These are phyloP conservation scores for Agapanthus africanus DNA, from an alignment of 106 monocot species.

Conservation along the genomic window DNA sequence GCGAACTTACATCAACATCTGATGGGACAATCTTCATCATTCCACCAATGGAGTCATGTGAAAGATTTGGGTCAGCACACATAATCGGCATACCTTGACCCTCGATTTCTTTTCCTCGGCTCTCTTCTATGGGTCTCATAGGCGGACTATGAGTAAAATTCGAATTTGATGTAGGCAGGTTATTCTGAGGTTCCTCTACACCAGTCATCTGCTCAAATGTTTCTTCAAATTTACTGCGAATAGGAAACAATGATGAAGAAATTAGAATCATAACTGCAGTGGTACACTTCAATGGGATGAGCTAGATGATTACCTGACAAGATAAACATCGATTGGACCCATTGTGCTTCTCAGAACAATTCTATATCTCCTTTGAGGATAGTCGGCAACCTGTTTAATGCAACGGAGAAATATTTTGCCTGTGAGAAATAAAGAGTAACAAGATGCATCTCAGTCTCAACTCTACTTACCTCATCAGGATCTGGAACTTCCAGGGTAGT, in stretches of 20 bases:
- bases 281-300: not conserved
- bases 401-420: not conserved
- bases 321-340: constrained; percentile 83
- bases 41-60: constrained; percentile 34
- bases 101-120: constrained; percentile 14
- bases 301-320: constrained; percentile 55
- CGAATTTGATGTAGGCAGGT: constrained; percentile 22
- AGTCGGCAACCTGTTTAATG: constrained; percentile 41
- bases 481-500: constrained; percentile 78
- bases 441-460: not conserved
- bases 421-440: not conserved
- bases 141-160: constrained; percentile 7
- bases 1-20: constrained; percentile 49
- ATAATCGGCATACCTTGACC: constrained; percentile 9
- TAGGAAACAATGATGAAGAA: not conserved
- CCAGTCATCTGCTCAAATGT: constrained; percentile 61
- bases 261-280: not conserved
- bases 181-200: constrained; percentile 8
- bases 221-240: constrained; percentile 67
- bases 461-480: constrained; percentile 59
- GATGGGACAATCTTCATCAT: constrained; percentile 69
- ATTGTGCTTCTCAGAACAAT: constrained; percentile 76
- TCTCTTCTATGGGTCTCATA: constrained; percentile 4
- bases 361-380: constrained; percentile 73
- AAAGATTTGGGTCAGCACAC: constrained; percentile 17